Evolutionary conservation across 139 green algal genomes (phyloP), one percentile per base, ranked within the genome.

Genomic region (Parachlorella kessleri): DNA sequence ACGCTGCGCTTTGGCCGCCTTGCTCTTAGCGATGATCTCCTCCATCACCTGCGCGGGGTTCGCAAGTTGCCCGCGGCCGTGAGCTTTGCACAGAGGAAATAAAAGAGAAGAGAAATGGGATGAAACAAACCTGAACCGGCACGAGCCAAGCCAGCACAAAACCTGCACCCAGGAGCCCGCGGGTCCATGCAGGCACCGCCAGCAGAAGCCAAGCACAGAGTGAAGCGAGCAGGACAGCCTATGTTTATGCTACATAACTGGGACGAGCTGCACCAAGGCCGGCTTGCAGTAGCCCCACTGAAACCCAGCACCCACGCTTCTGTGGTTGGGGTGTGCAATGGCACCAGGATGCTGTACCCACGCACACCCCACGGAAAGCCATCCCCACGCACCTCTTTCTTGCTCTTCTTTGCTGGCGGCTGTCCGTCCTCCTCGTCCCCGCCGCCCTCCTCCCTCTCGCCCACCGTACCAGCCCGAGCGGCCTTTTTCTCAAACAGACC

Each of bases 21-120:
- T 98, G 87, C 89, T 96, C 88, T 98, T 98, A 42, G 93, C 93
- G 39, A 99, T 98, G 59, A 99, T 83, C 90, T 99, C 96, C 77
- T 96, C 94, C 96, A 99, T 99, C 6, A 98, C 87, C 90, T 99
- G 90, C n/a, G 66, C 55, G 14, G 28, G 2, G 23, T n/a, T n/a
- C n/a, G n/a, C n/a, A n/a, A n/a, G n/a, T n/a, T n/a, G n/a, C n/a
- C n/a, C n/a, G n/a, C n/a, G n/a, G n/a, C n/a, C n/a, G n/a, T n/a
- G n/a, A n/a, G n/a, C n/a, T n/a, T n/a, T n/a, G n/a, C n/a, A n/a
- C n/a, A n/a, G n/a, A n/a, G n/a, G n/a, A n/a, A n/a, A n/a, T n/a
- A n/a, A n/a, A n/a, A n/a, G n/a, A n/a, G n/a, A n/a, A n/a, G n/a
- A n/a, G n/a, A n/a, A n/a, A n/a, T n/a, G n/a, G n/a, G n/a, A n/a